These are phyloP conservation scores for Sphenostylis stenocarpa DNA, from an alignment of 306 rosid genomes.

Conservation along the genomic window DNA sequence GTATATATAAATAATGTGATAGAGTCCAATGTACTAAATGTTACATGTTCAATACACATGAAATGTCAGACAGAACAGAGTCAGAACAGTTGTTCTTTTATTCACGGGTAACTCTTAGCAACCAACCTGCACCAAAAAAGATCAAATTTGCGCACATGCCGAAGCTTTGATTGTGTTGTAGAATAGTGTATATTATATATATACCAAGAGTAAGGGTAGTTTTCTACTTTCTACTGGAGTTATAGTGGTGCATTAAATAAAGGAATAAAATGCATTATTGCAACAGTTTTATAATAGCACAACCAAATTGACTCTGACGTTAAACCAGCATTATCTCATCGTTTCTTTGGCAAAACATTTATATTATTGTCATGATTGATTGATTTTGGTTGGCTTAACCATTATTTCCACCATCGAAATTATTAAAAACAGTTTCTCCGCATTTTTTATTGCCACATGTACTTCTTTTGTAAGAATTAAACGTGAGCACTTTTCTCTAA, in stretches of 20 bases:
- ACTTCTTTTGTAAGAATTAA: background rate
- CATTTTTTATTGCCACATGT: background rate
- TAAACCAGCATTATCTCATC: background rate
- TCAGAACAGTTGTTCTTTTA: background rate
- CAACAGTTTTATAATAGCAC: background rate
- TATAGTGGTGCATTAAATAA: background rate
- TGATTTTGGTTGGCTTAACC: background rate
- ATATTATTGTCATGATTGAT: background rate
- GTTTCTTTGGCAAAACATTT: background rate
- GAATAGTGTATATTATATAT: background rate
- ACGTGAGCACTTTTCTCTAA: background rate
- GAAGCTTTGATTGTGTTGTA: background rate
- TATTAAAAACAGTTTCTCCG: background rate
- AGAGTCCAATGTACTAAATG: background rate
- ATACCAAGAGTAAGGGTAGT: background rate
- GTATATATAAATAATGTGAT: background rate
- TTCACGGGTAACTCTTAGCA: constrained; percentile 23
- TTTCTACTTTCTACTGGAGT: background rate
- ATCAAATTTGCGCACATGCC: constrained; percentile 30
- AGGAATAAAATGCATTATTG: background rate
- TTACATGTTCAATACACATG: constrained; percentile 5
- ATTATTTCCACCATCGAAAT: background rate
- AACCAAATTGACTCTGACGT: background rate
- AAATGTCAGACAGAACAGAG: constrained; percentile 15
- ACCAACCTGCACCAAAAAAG: background rate